phyloP scores from a whole-genome alignment of 1,284 basidiomycete genomes.

The Cystobasidium slooffiae region DNA sequence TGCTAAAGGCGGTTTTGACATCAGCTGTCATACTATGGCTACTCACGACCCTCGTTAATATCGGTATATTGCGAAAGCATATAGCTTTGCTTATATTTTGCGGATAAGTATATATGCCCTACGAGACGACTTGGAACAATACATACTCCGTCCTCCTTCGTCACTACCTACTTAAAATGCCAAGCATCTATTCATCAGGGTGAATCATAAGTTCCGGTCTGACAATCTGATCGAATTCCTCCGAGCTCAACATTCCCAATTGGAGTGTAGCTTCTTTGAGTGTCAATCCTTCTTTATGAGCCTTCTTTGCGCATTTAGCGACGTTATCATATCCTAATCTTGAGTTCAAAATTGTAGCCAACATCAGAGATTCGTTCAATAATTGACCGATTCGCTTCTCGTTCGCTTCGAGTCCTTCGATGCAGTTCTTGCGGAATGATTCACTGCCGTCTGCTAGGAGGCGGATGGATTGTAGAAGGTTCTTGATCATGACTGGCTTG shows the following conservation, averaged over 20 bases:
- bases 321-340: constrained; percentile 97
- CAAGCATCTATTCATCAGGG: constrained; percentile 20
- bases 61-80: too few relatives aligned
- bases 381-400: constrained; percentile 87
- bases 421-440: constrained; percentile 97
- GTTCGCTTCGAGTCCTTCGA: constrained; percentile 95
- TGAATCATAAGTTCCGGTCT: constrained; percentile 71
- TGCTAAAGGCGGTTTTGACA: too few relatives aligned
- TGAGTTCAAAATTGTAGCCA: constrained; percentile 91
- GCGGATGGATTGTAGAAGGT: constrained; percentile 93
- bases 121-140: too few relatives aligned
- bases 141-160: too few relatives aligned
- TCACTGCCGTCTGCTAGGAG: constrained; percentile 79
- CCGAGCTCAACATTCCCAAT: constrained; percentile 80
- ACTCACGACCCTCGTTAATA: too few relatives aligned
- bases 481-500: constrained; percentile 98
- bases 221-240: constrained; percentile 95
- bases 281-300: constrained; percentile 96
- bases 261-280: constrained; percentile 91
- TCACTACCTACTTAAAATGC: background rate
- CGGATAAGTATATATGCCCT: too few relatives aligned
- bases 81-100: too few relatives aligned
- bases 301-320: constrained; percentile 98
- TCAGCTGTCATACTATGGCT: too few relatives aligned
- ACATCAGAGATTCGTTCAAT: constrained; percentile 93